These are phyloP conservation scores for Globisporangium iwayamae DNA, from an alignment of 352 stramenopile species.

Conservation along the genomic window DNA sequence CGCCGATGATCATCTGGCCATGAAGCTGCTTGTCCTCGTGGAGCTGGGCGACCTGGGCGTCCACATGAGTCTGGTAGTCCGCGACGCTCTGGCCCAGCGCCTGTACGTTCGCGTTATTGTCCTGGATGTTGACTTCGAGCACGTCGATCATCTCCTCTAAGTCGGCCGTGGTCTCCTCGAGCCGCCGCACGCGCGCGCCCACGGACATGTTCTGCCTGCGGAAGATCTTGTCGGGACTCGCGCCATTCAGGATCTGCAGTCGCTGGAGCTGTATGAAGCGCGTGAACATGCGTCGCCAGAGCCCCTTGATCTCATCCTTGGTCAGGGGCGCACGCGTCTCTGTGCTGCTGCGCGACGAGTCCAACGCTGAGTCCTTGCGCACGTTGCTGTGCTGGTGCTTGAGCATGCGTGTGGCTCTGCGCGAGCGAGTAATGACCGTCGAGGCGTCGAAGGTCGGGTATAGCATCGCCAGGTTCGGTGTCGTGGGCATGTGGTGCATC, in stretches of 20 bases:
- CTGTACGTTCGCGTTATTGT: constrained; percentile 35
- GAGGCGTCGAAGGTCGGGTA: constrained; percentile 1
- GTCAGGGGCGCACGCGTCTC: constrained; percentile 28
- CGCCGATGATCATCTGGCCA: constrained; percentile 35
- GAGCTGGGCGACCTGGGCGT: constrained; percentile 37
- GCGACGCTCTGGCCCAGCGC: constrained; percentile 31
- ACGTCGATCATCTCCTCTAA: constrained; percentile 51
- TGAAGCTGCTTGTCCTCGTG: constrained; percentile 40
- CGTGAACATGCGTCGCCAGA: constrained; percentile 47
- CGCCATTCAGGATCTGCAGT: constrained; percentile 47
- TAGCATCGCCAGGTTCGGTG: constrained; percentile 22
- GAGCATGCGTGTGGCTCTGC: constrained; percentile 22
- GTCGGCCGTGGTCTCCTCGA: constrained; percentile 49
- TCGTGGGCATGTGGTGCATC: constrained; percentile 26
- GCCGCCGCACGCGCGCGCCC: constrained; percentile 47
- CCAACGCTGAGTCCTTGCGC: constrained; percentile 21
- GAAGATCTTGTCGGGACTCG: constrained; percentile 51
- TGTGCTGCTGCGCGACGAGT: neutral
- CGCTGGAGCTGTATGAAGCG: constrained; percentile 55
- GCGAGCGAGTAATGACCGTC: constrained; percentile 27
- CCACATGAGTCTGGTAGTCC: constrained; percentile 34
- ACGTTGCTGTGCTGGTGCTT: constrained; percentile 24
- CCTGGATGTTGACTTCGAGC: constrained; percentile 37
- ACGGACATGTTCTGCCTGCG: constrained; percentile 62
- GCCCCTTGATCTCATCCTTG: constrained; percentile 28